Evolutionary conservation across 495 filamentous ascomycete genomes (phyloP), one percentile per base, ranked within the genome.

Genomic region (Barbatosphaeria neglecta): DNA sequence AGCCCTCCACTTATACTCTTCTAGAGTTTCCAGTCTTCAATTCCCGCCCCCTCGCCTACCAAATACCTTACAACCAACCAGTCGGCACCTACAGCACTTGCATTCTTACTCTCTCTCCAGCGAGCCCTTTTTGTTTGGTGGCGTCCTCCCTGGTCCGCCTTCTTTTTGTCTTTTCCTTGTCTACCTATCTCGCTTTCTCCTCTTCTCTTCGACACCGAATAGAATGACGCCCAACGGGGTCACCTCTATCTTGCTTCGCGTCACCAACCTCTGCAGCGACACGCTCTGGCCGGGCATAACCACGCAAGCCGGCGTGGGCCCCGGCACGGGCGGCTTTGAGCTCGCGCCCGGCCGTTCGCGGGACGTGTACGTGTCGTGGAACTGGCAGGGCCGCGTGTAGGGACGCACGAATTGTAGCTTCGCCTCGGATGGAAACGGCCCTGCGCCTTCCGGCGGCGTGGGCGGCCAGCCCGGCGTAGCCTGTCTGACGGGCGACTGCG

Each of bases 341-440:
- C 72, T 87, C 24, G 49, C 54, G 1, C 55, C 80, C 18, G 72
- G 75, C 22, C 51, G 65, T 11, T 73, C 64, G 22, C 70, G 45
- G 43, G 63, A 64, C 37, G 60, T 84, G 38, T 76, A 62, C 17
- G 81, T 90, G 38, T 70, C 72, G 42, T 65, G 67, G 19, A 75
- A 84, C 51, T 90, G 86, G 86, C 77, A 84, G 51, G 86, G 86
- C 5, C 76, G 86, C 35, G 67, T 90, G 13, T 90, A 86, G 86
- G 86, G 80, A 17, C 67, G 86, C 43, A 88, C 86, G 19, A 90
- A 90, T 60, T 90, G 86, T 67, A 84, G 73, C 37, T 85, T 85
- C 58, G 77, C 77, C 57, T 61, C 60, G 19, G 69, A 69, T 19
- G 81, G 78, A 4, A 77, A 66, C 27, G 74, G 64, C 15, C 68